These are phyloP conservation scores for Aspergillus felis DNA, from an alignment of 2,329 filamentous ascomycete genomes.

Conservation along the genomic window DNA sequence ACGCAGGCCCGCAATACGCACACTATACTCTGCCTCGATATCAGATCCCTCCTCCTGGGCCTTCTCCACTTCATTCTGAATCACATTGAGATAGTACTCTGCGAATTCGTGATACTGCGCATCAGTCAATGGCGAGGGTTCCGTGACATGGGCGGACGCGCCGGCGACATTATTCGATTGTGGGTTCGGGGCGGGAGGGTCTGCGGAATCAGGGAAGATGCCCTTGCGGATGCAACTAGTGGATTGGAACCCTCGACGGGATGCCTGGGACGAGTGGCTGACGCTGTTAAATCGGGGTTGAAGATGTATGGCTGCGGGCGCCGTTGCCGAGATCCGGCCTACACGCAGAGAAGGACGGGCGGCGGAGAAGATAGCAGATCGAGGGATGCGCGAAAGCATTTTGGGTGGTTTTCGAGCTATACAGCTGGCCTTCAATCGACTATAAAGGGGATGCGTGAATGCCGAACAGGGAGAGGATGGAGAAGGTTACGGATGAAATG, in stretches of 20 bases:
- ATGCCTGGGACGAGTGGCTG: conserved; percentile 7
- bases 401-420: background rate
- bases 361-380: conserved; percentile 30
- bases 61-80: conserved; percentile 63
- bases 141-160: conserved; percentile 39
- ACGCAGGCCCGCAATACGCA: conserved; percentile 45
- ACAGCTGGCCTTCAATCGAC: background rate
- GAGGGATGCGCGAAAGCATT: conserved; percentile 42
- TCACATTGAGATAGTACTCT: conserved; percentile 66
- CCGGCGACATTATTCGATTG: conserved; percentile 39
- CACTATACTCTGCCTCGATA: conserved; percentile 84
- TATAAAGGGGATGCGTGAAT: background rate
- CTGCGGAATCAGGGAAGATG: conserved; percentile 57
- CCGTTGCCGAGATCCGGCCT: conserved; percentile 11
- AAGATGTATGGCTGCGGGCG: conserved; percentile 9
- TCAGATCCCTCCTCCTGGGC: conserved; percentile 68
- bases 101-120: conserved; percentile 72
- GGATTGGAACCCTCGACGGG: conserved; percentile 31
- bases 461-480: background rate
- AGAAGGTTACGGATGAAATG: background rate
- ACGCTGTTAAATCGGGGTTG: conserved; percentile 9
- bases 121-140: conserved; percentile 63
- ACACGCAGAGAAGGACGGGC: conserved; percentile 20
- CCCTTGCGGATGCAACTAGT: conserved; percentile 42
- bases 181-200: conserved; percentile 47